Evolutionary conservation across 2,329 filamentous ascomycete species (phyloP), one percentile per base, ranked within the genome.

Genomic region (Piedraia hortae): DNA sequence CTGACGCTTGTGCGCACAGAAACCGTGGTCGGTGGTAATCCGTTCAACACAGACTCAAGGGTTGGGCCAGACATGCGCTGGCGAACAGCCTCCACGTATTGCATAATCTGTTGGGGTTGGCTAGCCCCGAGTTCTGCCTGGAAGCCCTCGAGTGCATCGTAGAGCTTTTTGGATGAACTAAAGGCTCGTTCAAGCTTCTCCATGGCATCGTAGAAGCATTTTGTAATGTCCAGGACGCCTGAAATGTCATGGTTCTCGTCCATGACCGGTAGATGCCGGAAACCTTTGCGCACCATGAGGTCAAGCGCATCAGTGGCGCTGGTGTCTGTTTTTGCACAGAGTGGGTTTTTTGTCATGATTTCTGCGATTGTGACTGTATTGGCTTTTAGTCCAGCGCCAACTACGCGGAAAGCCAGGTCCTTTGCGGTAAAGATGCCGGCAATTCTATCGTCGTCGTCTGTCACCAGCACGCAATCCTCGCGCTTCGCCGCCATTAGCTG

Each of bases 151-250:
- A 97, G 54, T 15, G 85, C 85, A 54, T 93, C 85, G 46, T 97
- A 93, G 11, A 97, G 61, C 49, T 91, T 90, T 35, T 85, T 67
- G n/a, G 85, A 97, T 9, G 85, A 93, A 32, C 77, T 78, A 46
- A 97, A 97, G 22, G 85, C 85, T 22, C 85, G 71, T 55, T 97
- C 85, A 28, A 97, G 54, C 56, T 97, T 97, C 56, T 97, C 85
- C 85, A 97, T 97, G 19, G 85, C 85, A 50, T 97, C 85, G 50
- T 97, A 97, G 49, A 97, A 97, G 51, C 85, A 97, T 51, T 93
- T 97, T 26, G 85, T 97, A 37, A 97, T 97, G 47, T 97, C 85
- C 24, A 97, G 55, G 34, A 97, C 80, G 54, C 85, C 85, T 5
- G 80, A 89, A 30, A 97, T 97, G 42, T 97, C 82, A 49, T 97